Percentiles rank a stretch among this genome's conserved stretches.
Evolutionary conservation across 768 basidiomycete species (phyloP).

Genomic region (Tylopilus vinaceipallidus): DNA sequence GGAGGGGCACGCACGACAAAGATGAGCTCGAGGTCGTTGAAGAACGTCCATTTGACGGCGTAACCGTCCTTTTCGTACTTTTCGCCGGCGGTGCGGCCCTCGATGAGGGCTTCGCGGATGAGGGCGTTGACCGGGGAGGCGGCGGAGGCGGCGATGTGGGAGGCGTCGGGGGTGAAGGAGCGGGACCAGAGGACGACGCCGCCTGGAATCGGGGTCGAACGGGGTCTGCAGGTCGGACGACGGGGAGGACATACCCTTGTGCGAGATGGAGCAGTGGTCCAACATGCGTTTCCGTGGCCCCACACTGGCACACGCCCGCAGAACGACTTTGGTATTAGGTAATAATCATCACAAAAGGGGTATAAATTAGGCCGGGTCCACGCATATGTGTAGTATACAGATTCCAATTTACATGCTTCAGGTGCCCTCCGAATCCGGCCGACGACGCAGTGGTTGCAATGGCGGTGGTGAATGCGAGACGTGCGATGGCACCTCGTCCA

Average conservation of each 20-base stretch:
- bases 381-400: too few relatives aligned
- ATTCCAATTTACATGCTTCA: neutral
- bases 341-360: too few relatives aligned
- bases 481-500: neutral
- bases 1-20: slow-evolving; percentile 79
- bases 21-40: slow-evolving; percentile 93
- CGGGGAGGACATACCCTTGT: slow-evolving; percentile 60
- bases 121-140: slow-evolving; percentile 86
- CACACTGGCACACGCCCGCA: neutral
- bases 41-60: slow-evolving; percentile 90
- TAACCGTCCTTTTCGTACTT: slow-evolving; percentile 94
- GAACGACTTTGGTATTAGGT: neutral
- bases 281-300: slow-evolving; percentile 52
- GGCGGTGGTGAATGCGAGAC: slow-evolving; percentile 14
- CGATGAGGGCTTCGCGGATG: slow-evolving; percentile 88
- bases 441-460: slow-evolving; percentile 28
- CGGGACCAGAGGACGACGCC: slow-evolving; percentile 93
- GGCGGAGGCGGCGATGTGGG: slow-evolving; percentile 62
- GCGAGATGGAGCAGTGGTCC: slow-evolving; percentile 94
- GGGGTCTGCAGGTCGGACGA: neutral
- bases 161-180: slow-evolving; percentile 88
- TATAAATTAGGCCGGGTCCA: too few relatives aligned
- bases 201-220: slow-evolving; percentile 44
- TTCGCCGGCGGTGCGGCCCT: slow-evolving; percentile 78
- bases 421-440: slow-evolving; percentile 4